Evolutionary conservation across 208 protist species (phyloP).

Genomic region (Trichomonas gallinae): DNA sequence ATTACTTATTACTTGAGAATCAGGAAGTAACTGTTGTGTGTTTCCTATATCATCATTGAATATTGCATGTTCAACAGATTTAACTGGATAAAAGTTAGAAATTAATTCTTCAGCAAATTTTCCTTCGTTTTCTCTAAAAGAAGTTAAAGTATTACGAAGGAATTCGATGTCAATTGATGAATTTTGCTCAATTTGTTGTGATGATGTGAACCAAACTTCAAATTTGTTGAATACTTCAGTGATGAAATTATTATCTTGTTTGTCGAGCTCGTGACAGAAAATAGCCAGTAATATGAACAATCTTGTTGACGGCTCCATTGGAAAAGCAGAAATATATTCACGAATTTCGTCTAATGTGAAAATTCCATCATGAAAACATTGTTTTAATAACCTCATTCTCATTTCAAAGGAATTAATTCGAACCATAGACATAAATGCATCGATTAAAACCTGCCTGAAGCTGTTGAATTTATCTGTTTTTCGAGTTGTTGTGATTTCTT

Average conservation of each 20-base stretch:
- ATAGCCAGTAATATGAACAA: neutral
- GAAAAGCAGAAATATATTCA: neutral
- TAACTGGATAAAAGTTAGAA: neutral
- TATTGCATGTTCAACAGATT: neutral
- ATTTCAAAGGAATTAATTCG: neutral
- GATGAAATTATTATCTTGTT: neutral
- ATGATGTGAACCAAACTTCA: neutral
- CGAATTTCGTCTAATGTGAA: neutral
- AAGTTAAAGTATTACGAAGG: neutral
- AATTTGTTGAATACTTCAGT: neutral
- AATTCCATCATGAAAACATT: neutral
- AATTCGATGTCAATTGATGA: neutral
- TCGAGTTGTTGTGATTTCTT: neutral
- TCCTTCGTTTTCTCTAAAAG: neutral
- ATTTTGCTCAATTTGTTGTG: neutral
- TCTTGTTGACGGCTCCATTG: neutral
- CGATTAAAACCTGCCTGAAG: neutral
- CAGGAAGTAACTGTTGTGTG: neutral
- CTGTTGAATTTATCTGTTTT: neutral
- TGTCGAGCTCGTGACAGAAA: neutral
- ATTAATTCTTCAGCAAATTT: neutral
- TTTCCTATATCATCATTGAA: neutral
- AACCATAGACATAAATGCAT: neutral
- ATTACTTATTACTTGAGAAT: neutral
- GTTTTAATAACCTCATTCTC: neutral